Evolutionary conservation across 2,329 filamentous ascomycete species (phyloP), one percentile per base, ranked within the genome.

Genomic region (Gyromitra esculenta): DNA sequence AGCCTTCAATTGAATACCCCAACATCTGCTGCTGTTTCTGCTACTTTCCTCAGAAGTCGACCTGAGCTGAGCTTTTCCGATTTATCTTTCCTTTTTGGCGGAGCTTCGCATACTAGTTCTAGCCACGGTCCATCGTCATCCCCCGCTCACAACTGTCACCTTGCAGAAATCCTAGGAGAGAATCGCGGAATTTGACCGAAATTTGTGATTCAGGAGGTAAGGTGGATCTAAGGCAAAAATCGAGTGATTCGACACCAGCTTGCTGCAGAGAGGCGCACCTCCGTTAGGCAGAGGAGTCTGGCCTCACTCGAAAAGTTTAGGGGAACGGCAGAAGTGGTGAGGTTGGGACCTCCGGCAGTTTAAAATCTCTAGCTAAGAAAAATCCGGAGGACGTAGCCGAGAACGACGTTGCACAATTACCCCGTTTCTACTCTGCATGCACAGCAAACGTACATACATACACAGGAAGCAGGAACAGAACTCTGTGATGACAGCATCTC

Each of bases 381-480:
- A 65, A 70, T 64, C 43, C 57, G 70, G 70, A 69, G 50, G 63
- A 74, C 64, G 64, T 77, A 77, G 71, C 71, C 71, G 71, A 77
- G 64, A 73, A 73, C 63, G 45, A 66, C 59, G 57, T 75, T 71
- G 41, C 66, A 66, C 73, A 72, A 64, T 50, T 74, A 56, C 71
- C 60, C 73, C 60, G 56, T 68, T 73, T 67, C 15, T 57, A 63
- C 52, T 67, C 63, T 66, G 64, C 65, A 77, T 77, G 65, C 71
- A 59, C 64, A 64, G 66, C 35, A 69, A 60, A 70, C 75, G 71
- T 74, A 74, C 75, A 77, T 74, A 74, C 75, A 77, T 77, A 77
- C 71, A 77, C 71, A 75, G 71, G 45, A 77, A 77, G 75, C 75
- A 77, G 75, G 75, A 77, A 77, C 75, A 65, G 71, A 77, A 70